Percentiles rank a stretch among this genome's conserved stretches.
Evolutionary conservation across 352 stramenopile genomes (phyloP).

Genomic region (Globisporangium cystogenes): DNA sequence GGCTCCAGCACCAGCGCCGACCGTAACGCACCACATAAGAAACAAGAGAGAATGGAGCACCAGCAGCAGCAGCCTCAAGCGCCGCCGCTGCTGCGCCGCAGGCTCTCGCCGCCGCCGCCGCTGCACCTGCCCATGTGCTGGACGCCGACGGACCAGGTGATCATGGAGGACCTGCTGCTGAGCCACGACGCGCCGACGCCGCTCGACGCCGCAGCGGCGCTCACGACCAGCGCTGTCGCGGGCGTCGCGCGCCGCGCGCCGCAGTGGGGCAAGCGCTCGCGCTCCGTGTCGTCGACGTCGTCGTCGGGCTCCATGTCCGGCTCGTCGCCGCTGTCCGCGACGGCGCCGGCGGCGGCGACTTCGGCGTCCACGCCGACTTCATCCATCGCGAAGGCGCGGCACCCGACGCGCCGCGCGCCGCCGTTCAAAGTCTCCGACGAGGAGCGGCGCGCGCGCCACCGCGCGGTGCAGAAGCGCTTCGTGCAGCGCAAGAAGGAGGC

Average conservation of each 20-base stretch:
- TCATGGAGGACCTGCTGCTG: conserved; percentile 54
- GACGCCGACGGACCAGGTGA: conserved; percentile 48
- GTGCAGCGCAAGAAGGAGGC: conserved; percentile 53
- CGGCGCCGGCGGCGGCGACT: background rate
- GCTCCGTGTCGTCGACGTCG: conserved; percentile 3
- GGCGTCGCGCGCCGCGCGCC: too few relatives aligned
- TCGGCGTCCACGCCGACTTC: background rate
- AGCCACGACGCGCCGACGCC: conserved; percentile 7
- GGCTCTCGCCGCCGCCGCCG: background rate
- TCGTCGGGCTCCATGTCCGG: conserved; percentile 1
- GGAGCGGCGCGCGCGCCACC: conserved; percentile 39
- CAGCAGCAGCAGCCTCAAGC: background rate
- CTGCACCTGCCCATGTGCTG: conserved; percentile 21
- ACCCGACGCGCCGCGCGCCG: background rate
- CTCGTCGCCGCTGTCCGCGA: background rate
- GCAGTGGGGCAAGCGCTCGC: conserved; percentile 2
- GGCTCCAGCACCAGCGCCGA: too few relatives aligned
- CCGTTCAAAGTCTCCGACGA: conserved; percentile 19
- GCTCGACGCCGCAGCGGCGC: background rate
- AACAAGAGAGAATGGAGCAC: background rate
- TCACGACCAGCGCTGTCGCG: too few relatives aligned
- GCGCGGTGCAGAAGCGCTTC: conserved; percentile 43
- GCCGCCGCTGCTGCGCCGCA: background rate
- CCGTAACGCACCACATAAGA: too few relatives aligned
- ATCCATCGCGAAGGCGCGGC: background rate